phyloP scores from a whole-genome alignment of 345 rosid species.

The Theobroma cacao region DNA sequence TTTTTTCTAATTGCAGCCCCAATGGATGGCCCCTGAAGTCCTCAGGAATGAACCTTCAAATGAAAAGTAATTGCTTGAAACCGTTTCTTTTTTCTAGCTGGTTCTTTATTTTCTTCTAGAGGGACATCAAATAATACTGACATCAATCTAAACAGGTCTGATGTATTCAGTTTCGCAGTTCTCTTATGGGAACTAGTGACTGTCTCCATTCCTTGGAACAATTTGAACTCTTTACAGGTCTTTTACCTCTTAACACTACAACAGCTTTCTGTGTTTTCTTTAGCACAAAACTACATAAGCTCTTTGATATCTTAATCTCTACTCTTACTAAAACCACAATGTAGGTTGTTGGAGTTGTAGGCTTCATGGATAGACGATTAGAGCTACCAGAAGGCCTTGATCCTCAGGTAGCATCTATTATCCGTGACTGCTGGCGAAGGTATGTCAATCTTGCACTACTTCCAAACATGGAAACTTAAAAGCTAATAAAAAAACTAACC shows the following conservation, averaged over 20 bases:
- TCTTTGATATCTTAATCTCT: not conserved
- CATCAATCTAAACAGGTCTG: constrained; percentile 51
- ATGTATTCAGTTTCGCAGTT: constrained; percentile 84
- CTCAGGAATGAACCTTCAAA: constrained; percentile 83
- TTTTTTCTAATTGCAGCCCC: constrained; percentile 58
- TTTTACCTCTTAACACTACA: not conserved
- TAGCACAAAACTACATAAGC: not conserved
- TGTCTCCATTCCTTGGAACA: constrained; percentile 72
- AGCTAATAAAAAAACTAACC: not conserved
- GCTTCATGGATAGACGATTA: constrained; percentile 90
- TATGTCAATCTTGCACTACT: not conserved
- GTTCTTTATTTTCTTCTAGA: not conserved
- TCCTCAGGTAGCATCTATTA: constrained; percentile 61
- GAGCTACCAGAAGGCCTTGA: constrained; percentile 72
- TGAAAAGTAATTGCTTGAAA: constrained; percentile 56
- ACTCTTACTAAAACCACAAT: not conserved
- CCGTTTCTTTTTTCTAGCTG: not conserved
- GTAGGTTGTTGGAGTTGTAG: constrained; percentile 78
- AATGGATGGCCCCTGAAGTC: constrained; percentile 99
- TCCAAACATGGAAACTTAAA: not conserved
- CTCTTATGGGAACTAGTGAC: constrained; percentile 89
- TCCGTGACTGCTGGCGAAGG: constrained; percentile 82
- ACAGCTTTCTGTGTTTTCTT: not conserved
- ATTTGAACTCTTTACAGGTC: constrained; percentile 74
- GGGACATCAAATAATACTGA: not conserved